phyloP scores from a whole-genome alignment of 2,329 filamentous ascomycete species.

The Fragosphaeria purpurea region DNA sequence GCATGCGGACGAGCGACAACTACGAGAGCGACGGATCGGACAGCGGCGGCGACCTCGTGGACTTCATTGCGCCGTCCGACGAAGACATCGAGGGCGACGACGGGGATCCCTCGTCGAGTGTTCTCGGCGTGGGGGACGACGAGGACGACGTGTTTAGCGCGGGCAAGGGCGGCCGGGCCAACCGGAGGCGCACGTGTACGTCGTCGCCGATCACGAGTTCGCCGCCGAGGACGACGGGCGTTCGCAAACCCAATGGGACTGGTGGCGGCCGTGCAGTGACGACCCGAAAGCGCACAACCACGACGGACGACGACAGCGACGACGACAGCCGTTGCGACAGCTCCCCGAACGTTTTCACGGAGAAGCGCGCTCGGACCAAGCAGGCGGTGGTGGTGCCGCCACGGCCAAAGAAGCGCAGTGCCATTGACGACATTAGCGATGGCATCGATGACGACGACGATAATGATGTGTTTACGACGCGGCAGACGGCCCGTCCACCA shows the following conservation, averaged over 20 bases:
- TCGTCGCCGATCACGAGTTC: constrained; percentile 12
- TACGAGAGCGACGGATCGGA: constrained; percentile 38
- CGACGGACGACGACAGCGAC: constrained; percentile 2
- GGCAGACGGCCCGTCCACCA: not conserved
- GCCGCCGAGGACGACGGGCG: not conserved
- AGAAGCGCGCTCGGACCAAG: not conserved
- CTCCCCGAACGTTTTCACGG: not conserved
- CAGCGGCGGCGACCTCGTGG: constrained; percentile 37
- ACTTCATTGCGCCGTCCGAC: constrained; percentile 49
- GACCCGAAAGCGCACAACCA: constrained; percentile 7
- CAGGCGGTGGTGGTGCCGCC: not conserved
- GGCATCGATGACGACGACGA: constrained; percentile 2
- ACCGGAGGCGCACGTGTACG: not conserved
- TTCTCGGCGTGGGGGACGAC: not conserved
- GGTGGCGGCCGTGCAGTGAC: too few relatives aligned
- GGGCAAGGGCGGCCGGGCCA: not conserved
- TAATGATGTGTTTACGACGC: not conserved
- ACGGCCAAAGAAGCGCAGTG: not conserved
- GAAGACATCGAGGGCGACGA: constrained; percentile 8
- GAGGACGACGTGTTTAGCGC: not conserved
- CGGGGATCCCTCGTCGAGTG: not conserved
- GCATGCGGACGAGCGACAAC: constrained; percentile 37
- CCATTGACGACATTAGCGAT: not conserved
- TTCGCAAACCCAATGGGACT: constrained; percentile 10
- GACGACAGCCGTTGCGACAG: not conserved